Evolutionary conservation across 768 basidiomycete species (phyloP), one percentile per base, ranked within the genome.

Genomic region (Suillus subaureus): DNA sequence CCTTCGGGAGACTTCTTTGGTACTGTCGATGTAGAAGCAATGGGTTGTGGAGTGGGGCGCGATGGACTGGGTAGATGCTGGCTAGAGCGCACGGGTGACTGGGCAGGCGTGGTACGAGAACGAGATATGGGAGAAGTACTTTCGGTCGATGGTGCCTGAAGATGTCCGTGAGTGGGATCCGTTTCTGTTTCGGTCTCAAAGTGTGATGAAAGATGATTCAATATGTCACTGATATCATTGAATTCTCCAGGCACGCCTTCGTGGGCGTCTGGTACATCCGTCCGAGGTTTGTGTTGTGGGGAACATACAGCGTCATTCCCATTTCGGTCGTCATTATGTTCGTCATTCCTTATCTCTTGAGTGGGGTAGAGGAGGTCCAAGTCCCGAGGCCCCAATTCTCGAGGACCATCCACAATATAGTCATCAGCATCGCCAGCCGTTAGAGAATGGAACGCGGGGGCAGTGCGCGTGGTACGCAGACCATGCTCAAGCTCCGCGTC

Each of bases 391-490:
- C 75, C 70, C 75, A 80, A 69, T 75, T 81, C 67, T 74, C 57
- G 73, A n/a, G 62, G 26, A 23, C 62, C 68, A 39, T 73, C 72
- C 11, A 66, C 33, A 51, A 61, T 51, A 66, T 72, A 78, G 16
- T 62, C 61, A 52, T 74, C 72, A 21, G 58, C 62, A 49, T 77
- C 75, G 55, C 80, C 84, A 43, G 87, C 86, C 21, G 89, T 92
- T 21, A 92, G 84, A 16, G 89, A 91, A 74, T 92, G 91, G 72
- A 93, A 93, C 2, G 91, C 87, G 57, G 92, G 90, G 0, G 91
- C 89, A 2, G 85, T 86, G 67, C 90, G 87, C 43, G 92, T 92
- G 58, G 79, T 78, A 65, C 73, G 75, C 65, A 82, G 83, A 67
- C 81, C 82, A 61, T 84, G 83, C 61, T 82, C 80, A 66, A 77